These are phyloP conservation scores for Centaurea solstitialis DNA, from an alignment of 129 eudicot genomes.

Conservation along the genomic window DNA sequence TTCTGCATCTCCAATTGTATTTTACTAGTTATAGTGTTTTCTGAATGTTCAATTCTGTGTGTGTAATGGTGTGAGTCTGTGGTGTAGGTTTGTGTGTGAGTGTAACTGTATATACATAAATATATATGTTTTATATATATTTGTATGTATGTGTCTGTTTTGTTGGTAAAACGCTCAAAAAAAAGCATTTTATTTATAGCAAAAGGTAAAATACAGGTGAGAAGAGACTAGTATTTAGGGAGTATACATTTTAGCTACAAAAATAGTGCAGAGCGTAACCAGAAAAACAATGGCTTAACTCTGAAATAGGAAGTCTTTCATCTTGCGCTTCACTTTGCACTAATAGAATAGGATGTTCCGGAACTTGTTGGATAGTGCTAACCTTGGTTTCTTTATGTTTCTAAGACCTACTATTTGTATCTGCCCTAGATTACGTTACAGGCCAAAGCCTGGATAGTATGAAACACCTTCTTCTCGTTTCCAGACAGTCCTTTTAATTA, in stretches of 20 bases:
- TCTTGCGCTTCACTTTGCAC: background rate
- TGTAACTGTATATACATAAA: background rate
- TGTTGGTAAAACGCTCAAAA: conserved; percentile 11
- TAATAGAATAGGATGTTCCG: background rate
- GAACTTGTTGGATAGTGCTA: background rate
- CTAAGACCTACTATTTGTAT: background rate
- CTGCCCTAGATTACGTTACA: background rate
- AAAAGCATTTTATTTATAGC: background rate
- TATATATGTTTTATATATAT: background rate
- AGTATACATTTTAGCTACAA: background rate
- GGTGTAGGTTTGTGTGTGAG: background rate
- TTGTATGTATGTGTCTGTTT: background rate
- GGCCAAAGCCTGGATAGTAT: background rate
- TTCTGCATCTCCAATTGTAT: background rate
- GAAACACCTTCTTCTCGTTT: background rate
- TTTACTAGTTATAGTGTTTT: too few species aligned
- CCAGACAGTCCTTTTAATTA: background rate
- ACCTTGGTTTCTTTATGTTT: background rate
- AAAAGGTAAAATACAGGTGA: conserved; percentile 7
- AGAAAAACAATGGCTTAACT: background rate
- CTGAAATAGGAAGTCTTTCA: background rate
- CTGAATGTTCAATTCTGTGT: too few species aligned
- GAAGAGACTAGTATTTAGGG: background rate
- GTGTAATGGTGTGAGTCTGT: conserved; percentile 5
- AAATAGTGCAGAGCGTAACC: background rate